These are phyloP conservation scores for Scheffersomyces quercinus DNA, from an alignment of 1,139 yeast species.

Conservation along the genomic window DNA sequence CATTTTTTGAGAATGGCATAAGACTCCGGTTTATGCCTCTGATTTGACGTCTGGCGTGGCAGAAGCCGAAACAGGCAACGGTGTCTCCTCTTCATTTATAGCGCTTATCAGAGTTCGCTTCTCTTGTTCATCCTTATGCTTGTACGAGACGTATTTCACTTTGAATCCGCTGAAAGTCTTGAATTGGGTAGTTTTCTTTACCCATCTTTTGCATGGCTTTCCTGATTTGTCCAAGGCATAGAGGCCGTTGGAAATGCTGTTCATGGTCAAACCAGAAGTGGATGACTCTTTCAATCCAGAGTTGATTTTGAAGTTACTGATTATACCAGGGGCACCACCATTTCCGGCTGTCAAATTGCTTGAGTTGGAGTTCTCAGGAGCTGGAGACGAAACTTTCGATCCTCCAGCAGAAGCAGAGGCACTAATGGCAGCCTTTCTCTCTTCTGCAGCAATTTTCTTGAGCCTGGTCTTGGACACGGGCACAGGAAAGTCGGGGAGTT, in stretches of 20 bases:
- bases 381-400: constrained; percentile 25
- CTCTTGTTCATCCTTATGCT: constrained; percentile 8
- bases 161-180: constrained; percentile 61
- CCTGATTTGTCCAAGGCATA: constrained; percentile 51
- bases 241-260: constrained; percentile 27
- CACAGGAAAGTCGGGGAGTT: constrained; percentile 36
- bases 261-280: constrained; percentile 46
- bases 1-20: too few species aligned
- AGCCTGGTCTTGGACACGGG: constrained; percentile 32
- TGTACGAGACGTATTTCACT: constrained; percentile 47
- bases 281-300: constrained; percentile 44
- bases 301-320: constrained; percentile 33
- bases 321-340: constrained; percentile 11
- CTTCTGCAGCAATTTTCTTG: constrained; percentile 32
- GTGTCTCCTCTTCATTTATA: constrained; percentile 5
- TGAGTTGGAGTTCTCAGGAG: constrained; percentile 16
- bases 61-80: constrained; percentile 1
- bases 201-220: constrained; percentile 53
- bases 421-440: constrained; percentile 16
- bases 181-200: constrained; percentile 43
- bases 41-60: constrained; percentile 8
- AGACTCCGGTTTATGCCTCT: constrained; percentile 4
- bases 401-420: constrained; percentile 14
- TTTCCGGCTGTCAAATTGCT: constrained; percentile 13
- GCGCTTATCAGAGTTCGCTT: constrained; percentile 4